Evolutionary conservation across 2,329 filamentous ascomycete species (phyloP).

Genomic region (Exserohilum turcica): DNA sequence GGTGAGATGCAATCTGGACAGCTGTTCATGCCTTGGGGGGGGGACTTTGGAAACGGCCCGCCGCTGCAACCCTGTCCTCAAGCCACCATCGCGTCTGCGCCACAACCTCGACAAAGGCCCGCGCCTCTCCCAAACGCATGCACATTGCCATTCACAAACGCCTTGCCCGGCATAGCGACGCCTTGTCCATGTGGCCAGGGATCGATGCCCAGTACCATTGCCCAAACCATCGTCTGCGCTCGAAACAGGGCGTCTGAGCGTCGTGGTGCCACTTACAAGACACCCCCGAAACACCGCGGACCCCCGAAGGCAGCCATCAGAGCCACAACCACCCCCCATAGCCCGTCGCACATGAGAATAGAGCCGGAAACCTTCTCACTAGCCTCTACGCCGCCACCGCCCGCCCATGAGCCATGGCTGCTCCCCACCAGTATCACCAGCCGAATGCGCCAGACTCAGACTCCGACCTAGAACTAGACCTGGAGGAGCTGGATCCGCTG

Average conservation of each 20-base stretch:
- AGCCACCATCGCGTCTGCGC: slow-evolving; percentile 13
- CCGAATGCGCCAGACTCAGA: slow-evolving; percentile 70
- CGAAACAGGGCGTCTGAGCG: slow-evolving; percentile 22
- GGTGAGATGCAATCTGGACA: slow-evolving; percentile 28
- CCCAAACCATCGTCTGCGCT: background rate
- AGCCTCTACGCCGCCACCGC: slow-evolving; percentile 12
- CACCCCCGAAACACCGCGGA: slow-evolving; percentile 28
- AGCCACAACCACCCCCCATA: slow-evolving; percentile 6
- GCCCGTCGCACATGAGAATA: slow-evolving; percentile 18
- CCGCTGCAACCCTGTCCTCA: slow-evolving; percentile 12
- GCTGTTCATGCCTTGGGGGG: slow-evolving; percentile 30
- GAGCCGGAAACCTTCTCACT: slow-evolving; percentile 4
- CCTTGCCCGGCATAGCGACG: background rate
- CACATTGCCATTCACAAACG: slow-evolving; percentile 2
- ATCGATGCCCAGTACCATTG: background rate
- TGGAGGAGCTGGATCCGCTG: slow-evolving; percentile 76
- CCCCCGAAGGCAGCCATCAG: slow-evolving; percentile 27
- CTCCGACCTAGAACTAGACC: slow-evolving; percentile 76
- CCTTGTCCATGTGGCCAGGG: background rate
- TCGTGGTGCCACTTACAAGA: slow-evolving; percentile 16
- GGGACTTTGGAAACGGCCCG: slow-evolving; percentile 13
- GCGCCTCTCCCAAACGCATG: slow-evolving; percentile 7
- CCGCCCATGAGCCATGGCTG: slow-evolving; percentile 52
- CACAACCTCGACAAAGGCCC: slow-evolving; percentile 7
- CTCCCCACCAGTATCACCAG: slow-evolving; percentile 53